Conservation (phyloP, 257 asterid genomes). For the Fraxinus cuspidata region DNA sequence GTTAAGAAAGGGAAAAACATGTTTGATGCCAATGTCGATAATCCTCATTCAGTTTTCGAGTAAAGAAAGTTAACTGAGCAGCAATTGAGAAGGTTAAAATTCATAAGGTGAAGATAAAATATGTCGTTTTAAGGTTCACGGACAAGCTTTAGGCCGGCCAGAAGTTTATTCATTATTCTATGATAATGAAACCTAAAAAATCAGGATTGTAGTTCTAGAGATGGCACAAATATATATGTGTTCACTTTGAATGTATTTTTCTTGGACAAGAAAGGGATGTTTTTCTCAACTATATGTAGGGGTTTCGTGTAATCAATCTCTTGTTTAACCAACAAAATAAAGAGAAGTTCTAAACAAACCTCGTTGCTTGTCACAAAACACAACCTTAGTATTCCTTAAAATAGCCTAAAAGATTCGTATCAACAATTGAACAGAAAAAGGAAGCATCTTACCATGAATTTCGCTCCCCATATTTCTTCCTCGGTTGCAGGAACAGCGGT, state of each 20-base stretch:
- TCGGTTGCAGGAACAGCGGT: constrained; percentile 92
- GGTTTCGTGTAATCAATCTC: not conserved
- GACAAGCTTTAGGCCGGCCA: not conserved
- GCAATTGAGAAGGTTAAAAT: not conserved
- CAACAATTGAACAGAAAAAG: not conserved
- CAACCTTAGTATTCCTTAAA: not conserved
- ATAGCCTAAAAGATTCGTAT: not conserved
- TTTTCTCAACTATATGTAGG: not conserved
- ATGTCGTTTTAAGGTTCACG: not conserved
- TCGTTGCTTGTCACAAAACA: not conserved
- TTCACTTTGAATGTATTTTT: not conserved
- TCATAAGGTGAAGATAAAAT: not conserved
- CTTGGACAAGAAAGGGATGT: not conserved
- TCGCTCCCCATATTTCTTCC: constrained; percentile 99
- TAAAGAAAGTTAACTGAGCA: not conserved
- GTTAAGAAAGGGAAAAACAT: too few relatives aligned
- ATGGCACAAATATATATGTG: too few relatives aligned
- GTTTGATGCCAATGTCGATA: not conserved
- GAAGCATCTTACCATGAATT: constrained; percentile 68
- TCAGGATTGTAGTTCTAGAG: not conserved
- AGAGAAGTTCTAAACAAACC: not conserved
- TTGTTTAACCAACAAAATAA: not conserved
- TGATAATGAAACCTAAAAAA: not conserved
- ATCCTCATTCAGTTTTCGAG: not conserved
- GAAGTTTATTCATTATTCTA: not conserved